Percentiles rank a stretch among this genome's conserved stretches.
Conservation (phyloP, 2,329 filamentous ascomycete genomes). For the Arthrobotrys sphaeroides region DNA sequence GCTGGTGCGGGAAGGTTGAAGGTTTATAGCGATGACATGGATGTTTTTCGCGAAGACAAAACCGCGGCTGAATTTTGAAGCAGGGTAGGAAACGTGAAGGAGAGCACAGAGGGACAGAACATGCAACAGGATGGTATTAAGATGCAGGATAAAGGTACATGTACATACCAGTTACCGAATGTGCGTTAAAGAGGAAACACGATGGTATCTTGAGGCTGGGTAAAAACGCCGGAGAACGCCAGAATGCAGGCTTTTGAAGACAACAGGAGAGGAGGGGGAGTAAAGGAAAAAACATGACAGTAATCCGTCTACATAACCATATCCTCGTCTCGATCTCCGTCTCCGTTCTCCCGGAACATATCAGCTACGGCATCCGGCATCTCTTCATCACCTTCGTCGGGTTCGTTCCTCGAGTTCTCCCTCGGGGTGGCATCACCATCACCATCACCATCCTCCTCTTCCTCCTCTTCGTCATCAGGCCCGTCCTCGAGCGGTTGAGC, state of each 20-base stretch:
- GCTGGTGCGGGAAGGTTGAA: neutral
- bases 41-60: slow-evolving; percentile 28
- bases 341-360: slow-evolving; percentile 50
- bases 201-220: slow-evolving; percentile 27
- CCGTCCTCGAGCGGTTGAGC: slow-evolving; percentile 66
- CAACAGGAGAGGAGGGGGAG: neutral
- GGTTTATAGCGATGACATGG: slow-evolving; percentile 24
- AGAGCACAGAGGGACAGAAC: neutral
- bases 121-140: neutral
- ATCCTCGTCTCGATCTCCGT: slow-evolving; percentile 48
- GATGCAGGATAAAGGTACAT: slow-evolving; percentile 13
- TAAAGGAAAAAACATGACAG: neutral
- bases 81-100: slow-evolving; percentile 13
- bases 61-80: slow-evolving; percentile 18
- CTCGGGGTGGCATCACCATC: slow-evolving; percentile 60
- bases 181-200: slow-evolving; percentile 5
- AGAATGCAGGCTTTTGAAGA: slow-evolving; percentile 9
- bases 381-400: slow-evolving; percentile 62
- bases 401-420: slow-evolving; percentile 60
- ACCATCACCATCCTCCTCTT: slow-evolving; percentile 59
- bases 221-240: slow-evolving; percentile 34
- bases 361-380: slow-evolving; percentile 51
- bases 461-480: slow-evolving; percentile 63
- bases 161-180: slow-evolving; percentile 37
- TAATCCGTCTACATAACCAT: slow-evolving; percentile 41